A percentile compares a stretch with the other conserved stretches of the same genome.
Conservation (phyloP, 768 basidiomycete species). For the Tylopilus rubrobrunneus region DNA sequence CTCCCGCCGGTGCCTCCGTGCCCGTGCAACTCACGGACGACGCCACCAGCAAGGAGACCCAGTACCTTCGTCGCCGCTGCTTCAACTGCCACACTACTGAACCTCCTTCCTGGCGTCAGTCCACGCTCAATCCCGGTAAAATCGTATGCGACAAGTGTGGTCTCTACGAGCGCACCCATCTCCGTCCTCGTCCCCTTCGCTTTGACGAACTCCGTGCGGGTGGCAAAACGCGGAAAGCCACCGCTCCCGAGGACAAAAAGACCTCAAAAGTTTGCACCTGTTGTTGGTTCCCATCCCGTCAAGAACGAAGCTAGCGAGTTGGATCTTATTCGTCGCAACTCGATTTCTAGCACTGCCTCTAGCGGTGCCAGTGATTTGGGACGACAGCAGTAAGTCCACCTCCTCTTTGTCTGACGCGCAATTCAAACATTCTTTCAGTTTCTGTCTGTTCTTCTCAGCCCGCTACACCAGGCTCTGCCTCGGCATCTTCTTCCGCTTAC, state of each 20-base stretch:
- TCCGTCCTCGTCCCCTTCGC: constrained; percentile 76
- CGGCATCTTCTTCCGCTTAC: constrained; percentile 62
- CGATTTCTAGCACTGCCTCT: constrained; percentile 57
- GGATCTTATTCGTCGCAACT: constrained; percentile 52
- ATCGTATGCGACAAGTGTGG: constrained; percentile 96
- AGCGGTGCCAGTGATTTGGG: constrained; percentile 69
- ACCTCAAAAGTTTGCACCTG: constrained; percentile 30
- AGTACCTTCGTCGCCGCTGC: constrained; percentile 83
- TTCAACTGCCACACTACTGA: constrained; percentile 95
- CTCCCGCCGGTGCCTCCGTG: constrained; percentile 39
- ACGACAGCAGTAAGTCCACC: constrained; percentile 62
- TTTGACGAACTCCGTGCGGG: constrained; percentile 88
- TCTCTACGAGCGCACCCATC: constrained; percentile 84
- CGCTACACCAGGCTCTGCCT: constrained; percentile 42
- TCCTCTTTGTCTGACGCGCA: background rate
- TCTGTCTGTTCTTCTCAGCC: constrained; percentile 33
- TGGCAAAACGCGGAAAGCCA: constrained; percentile 62
- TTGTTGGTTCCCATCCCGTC: too few relatives aligned
- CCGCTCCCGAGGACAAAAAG: constrained; percentile 30
- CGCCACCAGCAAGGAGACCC: too few relatives aligned
- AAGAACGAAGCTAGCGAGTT: constrained; percentile 65
- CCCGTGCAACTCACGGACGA: constrained; percentile 87
- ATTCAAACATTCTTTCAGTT: constrained; percentile 13
- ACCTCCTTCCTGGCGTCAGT: constrained; percentile 84
- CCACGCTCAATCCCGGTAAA: constrained; percentile 85